Evolutionary conservation across 2,329 filamentous ascomycete genomes (phyloP), one percentile per base, ranked within the genome.

Genomic region (Pseudogymnoascus sp.): DNA sequence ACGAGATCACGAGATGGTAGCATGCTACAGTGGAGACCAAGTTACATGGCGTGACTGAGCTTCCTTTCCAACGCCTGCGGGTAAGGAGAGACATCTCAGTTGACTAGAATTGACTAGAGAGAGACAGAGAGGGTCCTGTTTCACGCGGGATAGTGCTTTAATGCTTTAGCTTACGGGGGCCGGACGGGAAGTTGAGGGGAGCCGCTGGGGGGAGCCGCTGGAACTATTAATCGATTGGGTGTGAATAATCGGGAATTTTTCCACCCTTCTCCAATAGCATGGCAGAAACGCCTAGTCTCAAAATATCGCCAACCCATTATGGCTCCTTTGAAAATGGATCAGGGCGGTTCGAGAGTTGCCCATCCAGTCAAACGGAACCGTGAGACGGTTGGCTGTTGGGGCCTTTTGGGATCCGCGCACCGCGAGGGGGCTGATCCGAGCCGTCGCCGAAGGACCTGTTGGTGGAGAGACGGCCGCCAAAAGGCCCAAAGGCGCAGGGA

Each of bases 361-460:
- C 47, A 54, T 54, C 47, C 47, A 54, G 47, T 54, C 47, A 54
- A 54, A 54, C 47, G n/a, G 16, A 11, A 54, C n/a, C 47, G 47
- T 54, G 28, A 33, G n/a, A 20, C 12, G 18, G n/a, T 33, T 54
- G 25, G 28, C 28, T 54, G 47, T 54, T 54, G 47, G 28, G 20
- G 28, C 28, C 6, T 33, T 54, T 18, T 54, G 28, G 47, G 47
- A 54, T 54, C 28, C 47, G 47, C 47, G 47, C 28, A 33, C n/a
- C 28, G 28, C 28, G 16, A 54, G 16, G 28, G 47, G 47, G 47
- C 28, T 54, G 47, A 54, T 54, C 47, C 28, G 47, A 54, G n/a
- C 47, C 47, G 47, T 54, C 47, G 28, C 16, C 28, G 16, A 54
- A 54, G 47, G 28, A 54, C 8, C 28, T 54, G 47, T 54, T 54